Evolutionary conservation across 1,284 basidiomycete genomes (phyloP).

Genomic region (Irpex lacteus): DNA sequence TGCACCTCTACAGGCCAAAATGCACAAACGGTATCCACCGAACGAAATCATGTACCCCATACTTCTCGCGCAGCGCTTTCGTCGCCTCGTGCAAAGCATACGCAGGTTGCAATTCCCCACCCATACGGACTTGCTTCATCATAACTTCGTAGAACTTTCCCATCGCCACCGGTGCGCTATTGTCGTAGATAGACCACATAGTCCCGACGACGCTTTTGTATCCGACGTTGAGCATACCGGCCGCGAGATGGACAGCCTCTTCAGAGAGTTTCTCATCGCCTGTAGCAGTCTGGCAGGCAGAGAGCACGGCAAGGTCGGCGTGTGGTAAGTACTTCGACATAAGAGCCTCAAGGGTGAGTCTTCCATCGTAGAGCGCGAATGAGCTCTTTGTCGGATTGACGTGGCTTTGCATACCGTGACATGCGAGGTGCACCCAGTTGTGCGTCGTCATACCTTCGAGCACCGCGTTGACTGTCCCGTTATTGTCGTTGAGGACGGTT

Average conservation of each 20-base stretch:
- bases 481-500: neutral
- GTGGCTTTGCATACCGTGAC: slow-evolving; percentile 18
- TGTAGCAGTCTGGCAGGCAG: neutral
- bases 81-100: neutral
- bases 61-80: neutral
- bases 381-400: slow-evolving; percentile 13
- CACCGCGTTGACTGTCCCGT: slow-evolving; percentile 6
- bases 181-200: neutral
- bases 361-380: slow-evolving; percentile 16
- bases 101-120: neutral
- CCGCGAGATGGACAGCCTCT: neutral
- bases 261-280: neutral
- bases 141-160: neutral
- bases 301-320: neutral
- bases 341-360: slow-evolving; percentile 14
- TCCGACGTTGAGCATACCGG: neutral
- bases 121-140: neutral
- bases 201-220: neutral
- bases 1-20: neutral
- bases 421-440: slow-evolving; percentile 21
- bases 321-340: neutral
- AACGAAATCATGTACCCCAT: neutral
- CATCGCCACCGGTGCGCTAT: neutral
- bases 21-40: neutral
- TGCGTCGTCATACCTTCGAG: slow-evolving; percentile 8